These are phyloP conservation scores for Euphorbia neoarborescens DNA, from an alignment of 441 rosid genomes.

Conservation along the genomic window DNA sequence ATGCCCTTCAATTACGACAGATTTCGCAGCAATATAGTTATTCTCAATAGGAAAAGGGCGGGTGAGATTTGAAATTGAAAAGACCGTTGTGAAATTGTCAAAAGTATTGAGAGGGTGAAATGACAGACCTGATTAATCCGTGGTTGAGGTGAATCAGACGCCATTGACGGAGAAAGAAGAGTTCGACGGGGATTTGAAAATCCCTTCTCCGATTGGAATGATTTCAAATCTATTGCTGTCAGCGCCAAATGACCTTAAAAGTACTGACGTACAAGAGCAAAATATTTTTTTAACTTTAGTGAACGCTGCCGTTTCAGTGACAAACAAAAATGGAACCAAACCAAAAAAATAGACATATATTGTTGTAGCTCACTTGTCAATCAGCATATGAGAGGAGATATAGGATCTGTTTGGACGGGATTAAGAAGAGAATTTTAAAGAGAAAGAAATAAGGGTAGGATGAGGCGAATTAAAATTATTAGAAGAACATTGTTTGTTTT, in stretches of 20 bases:
- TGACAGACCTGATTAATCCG: constrained; percentile 63
- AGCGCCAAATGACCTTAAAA: constrained; percentile 23
- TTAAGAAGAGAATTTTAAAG: too few species aligned
- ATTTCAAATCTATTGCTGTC: constrained; percentile 16
- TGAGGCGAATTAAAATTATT: too few species aligned
- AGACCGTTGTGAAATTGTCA: constrained; percentile 8
- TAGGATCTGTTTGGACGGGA: too few species aligned
- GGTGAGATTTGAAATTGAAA: constrained; percentile 3
- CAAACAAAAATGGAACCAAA: too few species aligned
- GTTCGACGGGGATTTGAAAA: constrained; percentile 26
- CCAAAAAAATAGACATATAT: too few species aligned
- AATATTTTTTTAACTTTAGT: too few species aligned
- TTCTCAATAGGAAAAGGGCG: background rate
- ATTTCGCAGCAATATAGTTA: background rate
- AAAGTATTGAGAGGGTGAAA: constrained; percentile 11
- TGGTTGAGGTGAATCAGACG: constrained; percentile 45
- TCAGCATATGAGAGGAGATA: too few species aligned
- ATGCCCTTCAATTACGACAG: background rate
- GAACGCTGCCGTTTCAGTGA: too few species aligned
- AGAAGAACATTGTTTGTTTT: too few species aligned
- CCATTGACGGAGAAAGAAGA: constrained; percentile 37
- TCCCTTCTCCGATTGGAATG: constrained; percentile 20
- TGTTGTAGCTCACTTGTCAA: too few species aligned
- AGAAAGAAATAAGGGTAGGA: too few species aligned
- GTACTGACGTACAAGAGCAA: background rate